These are phyloP conservation scores for Eustoma russellianum DNA, from an alignment of 257 asterid genomes.

Conservation along the genomic window DNA sequence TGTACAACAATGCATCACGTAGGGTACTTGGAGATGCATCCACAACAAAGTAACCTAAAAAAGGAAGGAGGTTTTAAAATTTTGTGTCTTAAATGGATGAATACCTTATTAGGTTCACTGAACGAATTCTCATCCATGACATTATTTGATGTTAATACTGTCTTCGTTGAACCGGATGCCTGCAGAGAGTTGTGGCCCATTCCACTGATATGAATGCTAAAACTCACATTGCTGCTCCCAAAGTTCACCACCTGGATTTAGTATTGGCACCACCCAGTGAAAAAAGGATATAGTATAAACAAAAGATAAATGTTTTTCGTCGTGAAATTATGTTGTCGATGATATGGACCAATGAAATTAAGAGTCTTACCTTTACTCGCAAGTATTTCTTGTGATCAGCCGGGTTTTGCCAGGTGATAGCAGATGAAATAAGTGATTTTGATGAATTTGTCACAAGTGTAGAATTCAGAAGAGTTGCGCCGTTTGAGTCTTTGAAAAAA, in stretches of 20 bases:
- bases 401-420: slow-evolving; percentile 53
- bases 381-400: slow-evolving; percentile 31
- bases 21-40: no score
- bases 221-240: slow-evolving; percentile 35
- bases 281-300: background rate
- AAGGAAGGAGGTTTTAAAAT: no score
- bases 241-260: slow-evolving; percentile 60
- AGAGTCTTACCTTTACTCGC: slow-evolving; percentile 27
- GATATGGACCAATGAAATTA: background rate
- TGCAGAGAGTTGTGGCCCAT: slow-evolving; percentile 29
- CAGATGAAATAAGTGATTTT: slow-evolving; percentile 57
- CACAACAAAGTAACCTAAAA: no score
- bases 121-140: slow-evolving; percentile 76
- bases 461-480: slow-evolving; percentile 68
- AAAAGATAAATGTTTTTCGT: background rate
- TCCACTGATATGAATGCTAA: slow-evolving; percentile 41
- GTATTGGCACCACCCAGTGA: background rate
- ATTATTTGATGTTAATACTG: slow-evolving; percentile 42
- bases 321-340: no score
- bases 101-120: slow-evolving; percentile 57
- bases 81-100: no score
- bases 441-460: slow-evolving; percentile 42
- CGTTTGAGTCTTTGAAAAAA: slow-evolving; percentile 79
- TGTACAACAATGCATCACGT: no score
- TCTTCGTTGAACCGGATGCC: slow-evolving; percentile 36